Percentiles rank a stretch among this genome's conserved stretches.
phyloP scores from a whole-genome alignment of 768 basidiomycete genomes.

The Xerocomus potaroensis region DNA sequence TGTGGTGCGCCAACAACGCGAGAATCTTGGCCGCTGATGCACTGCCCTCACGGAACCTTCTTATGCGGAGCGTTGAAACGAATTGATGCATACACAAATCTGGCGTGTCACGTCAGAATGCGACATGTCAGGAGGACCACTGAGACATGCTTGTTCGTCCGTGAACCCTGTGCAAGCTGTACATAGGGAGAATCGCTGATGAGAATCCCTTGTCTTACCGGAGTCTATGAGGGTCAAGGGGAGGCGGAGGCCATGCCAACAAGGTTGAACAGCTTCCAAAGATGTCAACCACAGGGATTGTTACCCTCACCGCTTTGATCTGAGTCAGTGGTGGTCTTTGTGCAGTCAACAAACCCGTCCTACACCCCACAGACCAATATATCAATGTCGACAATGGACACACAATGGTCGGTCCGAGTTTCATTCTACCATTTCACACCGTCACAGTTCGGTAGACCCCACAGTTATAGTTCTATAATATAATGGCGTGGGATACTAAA shows the following conservation, averaged over 20 bases:
- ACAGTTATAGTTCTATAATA: constrained; percentile 3
- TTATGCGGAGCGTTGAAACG: constrained; percentile 7
- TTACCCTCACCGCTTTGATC: constrained; percentile 3
- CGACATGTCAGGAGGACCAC: not conserved
- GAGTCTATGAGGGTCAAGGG: no score
- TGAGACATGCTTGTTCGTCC: no score
- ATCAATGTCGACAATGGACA: not conserved
- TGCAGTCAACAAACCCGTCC: constrained; percentile 7
- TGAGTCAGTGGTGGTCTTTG: constrained; percentile 5
- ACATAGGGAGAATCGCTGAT: constrained; percentile 16
- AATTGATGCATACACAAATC: not conserved
- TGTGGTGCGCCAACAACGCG: not conserved
- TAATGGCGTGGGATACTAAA: constrained; percentile 23
- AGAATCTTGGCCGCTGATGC: not conserved
- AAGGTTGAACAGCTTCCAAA: constrained; percentile 13
- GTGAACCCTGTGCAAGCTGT: no score
- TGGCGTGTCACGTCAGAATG: constrained; percentile 4
- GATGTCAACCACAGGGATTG: no score
- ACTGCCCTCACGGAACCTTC: not conserved
- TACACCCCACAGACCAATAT: no score
- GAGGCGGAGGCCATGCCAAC: constrained; percentile 18
- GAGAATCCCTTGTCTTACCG: constrained; percentile 16
- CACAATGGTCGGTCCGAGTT: not conserved
- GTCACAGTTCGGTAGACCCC: constrained; percentile 11
- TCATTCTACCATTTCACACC: constrained; percentile 4